Conservation (phyloP, 495 filamentous ascomycete genomes). For the Neurospora sp. region DNA sequence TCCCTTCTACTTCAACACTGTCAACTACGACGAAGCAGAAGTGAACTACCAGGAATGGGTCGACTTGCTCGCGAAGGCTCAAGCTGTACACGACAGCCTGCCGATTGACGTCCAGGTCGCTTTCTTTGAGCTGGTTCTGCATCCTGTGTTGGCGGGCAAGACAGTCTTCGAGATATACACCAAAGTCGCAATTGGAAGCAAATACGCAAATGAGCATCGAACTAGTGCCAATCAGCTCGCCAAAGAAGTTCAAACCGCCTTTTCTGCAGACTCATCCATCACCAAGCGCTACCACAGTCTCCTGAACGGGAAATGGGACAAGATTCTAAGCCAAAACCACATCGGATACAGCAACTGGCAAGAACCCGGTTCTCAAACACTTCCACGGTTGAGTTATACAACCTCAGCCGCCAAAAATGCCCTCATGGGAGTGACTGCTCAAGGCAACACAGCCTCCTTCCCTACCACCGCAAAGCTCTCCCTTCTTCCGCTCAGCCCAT, state of each 20-base stretch:
- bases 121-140: slow-evolving; percentile 54
- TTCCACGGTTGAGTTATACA: slow-evolving; percentile 37
- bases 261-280: slow-evolving; percentile 44
- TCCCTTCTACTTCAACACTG: slow-evolving; percentile 41
- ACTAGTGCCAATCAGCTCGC: slow-evolving; percentile 36
- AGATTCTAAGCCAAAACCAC: slow-evolving; percentile 29
- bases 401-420: slow-evolving; percentile 34
- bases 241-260: slow-evolving; percentile 39
- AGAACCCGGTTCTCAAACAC: slow-evolving; percentile 44
- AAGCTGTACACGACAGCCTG: slow-evolving; percentile 37
- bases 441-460: slow-evolving; percentile 40
- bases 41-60: slow-evolving; percentile 45
- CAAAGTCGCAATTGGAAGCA: slow-evolving; percentile 15
- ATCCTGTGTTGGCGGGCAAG: slow-evolving; percentile 47
- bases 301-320: slow-evolving; percentile 53
- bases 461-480: slow-evolving; percentile 36
- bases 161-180: slow-evolving; percentile 25
- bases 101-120: slow-evolving; percentile 27
- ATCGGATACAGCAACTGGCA: slow-evolving; percentile 38
- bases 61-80: slow-evolving; percentile 34
- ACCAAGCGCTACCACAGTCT: slow-evolving; percentile 47
- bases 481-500: slow-evolving; percentile 43
- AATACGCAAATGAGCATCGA: slow-evolving; percentile 16
- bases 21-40: slow-evolving; percentile 58
- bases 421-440: slow-evolving; percentile 46